These are phyloP conservation scores for Gremmenia infestans DNA, from an alignment of 2,329 filamentous ascomycete genomes.

Conservation along the genomic window DNA sequence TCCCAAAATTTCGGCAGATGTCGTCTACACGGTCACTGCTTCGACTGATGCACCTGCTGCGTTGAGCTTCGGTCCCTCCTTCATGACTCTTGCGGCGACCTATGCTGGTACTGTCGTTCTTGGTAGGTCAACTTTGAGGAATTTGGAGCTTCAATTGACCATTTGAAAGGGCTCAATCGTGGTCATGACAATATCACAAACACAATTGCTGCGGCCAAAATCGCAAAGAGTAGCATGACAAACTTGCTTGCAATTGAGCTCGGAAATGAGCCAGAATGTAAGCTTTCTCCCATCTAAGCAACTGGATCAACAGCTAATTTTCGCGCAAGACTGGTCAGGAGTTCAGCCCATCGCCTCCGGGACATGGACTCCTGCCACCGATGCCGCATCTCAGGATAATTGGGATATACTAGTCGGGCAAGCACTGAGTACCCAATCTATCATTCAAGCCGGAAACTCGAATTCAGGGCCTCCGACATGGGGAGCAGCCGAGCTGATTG, in stretches of 20 bases:
- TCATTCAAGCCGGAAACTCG: constrained; percentile 28
- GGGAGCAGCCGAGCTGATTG: constrained; percentile 26
- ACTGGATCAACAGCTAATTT: constrained; percentile 2
- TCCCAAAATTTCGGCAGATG: constrained; percentile 38
- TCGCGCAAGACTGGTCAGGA: constrained; percentile 31
- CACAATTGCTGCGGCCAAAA: constrained; percentile 46
- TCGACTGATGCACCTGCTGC: constrained; percentile 43
- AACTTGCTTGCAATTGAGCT: constrained; percentile 52
- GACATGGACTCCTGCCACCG: constrained; percentile 22
- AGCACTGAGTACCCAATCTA: constrained; percentile 11
- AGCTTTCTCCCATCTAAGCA: constrained; percentile 16
- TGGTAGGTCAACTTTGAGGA: constrained; percentile 23
- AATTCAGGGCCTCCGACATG: constrained; percentile 26
- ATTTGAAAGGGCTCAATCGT: constrained; percentile 42
- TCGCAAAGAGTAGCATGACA: constrained; percentile 39
- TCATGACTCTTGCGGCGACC: constrained; percentile 43
- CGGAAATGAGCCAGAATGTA: constrained; percentile 54
- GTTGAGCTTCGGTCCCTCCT: constrained; percentile 48
- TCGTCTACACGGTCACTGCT: constrained; percentile 46
- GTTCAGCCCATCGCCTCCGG: constrained; percentile 29
- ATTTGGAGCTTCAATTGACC: background rate
- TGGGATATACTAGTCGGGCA: constrained; percentile 23
- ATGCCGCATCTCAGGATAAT: constrained; percentile 25
- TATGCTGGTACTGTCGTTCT: constrained; percentile 48
- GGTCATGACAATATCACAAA: constrained; percentile 48